These are phyloP conservation scores for Celoporthe dispersa DNA, from an alignment of 2,329 filamentous ascomycete genomes.

Conservation along the genomic window DNA sequence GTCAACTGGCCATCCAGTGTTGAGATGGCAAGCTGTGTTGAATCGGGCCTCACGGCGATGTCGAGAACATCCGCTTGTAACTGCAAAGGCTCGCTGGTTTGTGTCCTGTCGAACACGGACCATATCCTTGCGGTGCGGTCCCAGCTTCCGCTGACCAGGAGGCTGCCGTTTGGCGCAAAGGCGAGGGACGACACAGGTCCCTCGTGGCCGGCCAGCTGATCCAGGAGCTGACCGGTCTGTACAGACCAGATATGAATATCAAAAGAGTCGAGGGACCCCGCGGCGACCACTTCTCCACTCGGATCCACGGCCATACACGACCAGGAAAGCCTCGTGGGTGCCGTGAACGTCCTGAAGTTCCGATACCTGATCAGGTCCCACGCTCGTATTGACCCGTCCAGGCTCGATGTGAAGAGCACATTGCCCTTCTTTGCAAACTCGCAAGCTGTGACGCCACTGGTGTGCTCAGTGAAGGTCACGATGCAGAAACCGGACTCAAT, in stretches of 20 bases:
- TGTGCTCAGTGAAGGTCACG: slow-evolving; percentile 97
- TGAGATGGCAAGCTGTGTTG: slow-evolving; percentile 86
- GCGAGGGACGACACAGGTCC: slow-evolving; percentile 87
- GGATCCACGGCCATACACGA: slow-evolving; percentile 96
- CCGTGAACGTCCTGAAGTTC: slow-evolving; percentile 97
- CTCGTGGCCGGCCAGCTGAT: slow-evolving; percentile 89
- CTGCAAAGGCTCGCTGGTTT: slow-evolving; percentile 92
- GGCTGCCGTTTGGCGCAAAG: slow-evolving; percentile 84
- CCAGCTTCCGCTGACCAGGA: slow-evolving; percentile 92
- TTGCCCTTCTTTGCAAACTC: slow-evolving; percentile 95
- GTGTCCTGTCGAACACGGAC: slow-evolving; percentile 92
- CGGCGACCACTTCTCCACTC: slow-evolving; percentile 93
- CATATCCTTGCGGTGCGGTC: slow-evolving; percentile 94
- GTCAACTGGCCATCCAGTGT: slow-evolving; percentile 92
- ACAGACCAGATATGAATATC: slow-evolving; percentile 99
- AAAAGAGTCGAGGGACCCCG: slow-evolving; percentile 93
- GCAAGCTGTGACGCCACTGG: slow-evolving; percentile 89
- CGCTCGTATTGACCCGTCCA: slow-evolving; percentile 91
- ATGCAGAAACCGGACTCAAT: slow-evolving; percentile 95
- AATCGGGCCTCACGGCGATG: slow-evolving; percentile 87
- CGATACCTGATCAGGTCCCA: slow-evolving; percentile 97
- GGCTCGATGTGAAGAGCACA: slow-evolving; percentile 90
- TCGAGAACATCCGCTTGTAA: slow-evolving; percentile 89
- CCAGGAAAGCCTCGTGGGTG: slow-evolving; percentile 88
- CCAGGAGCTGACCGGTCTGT: slow-evolving; percentile 92